phyloP scores from a whole-genome alignment of 495 filamentous ascomycete species.

The Xeromyces bisporus region DNA sequence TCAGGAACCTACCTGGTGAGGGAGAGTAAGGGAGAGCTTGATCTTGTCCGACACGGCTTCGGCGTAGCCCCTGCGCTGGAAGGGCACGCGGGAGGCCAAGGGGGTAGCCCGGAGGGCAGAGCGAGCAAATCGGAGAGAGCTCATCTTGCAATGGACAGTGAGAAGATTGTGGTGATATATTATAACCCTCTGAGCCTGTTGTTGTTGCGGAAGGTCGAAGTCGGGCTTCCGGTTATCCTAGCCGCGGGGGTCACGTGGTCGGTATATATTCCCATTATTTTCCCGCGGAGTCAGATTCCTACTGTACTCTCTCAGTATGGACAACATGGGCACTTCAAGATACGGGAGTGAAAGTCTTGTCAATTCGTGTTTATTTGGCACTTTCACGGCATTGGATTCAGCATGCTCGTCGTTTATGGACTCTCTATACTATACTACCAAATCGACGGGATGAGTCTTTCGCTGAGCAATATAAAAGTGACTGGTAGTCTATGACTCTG shows the following conservation, averaged over 20 bases:
- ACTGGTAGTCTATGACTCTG: no score
- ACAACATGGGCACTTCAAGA: no score
- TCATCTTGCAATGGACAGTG: constrained; percentile 46
- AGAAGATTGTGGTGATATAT: constrained; percentile 19
- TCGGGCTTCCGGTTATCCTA: constrained; percentile 29
- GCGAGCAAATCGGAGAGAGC: constrained; percentile 77
- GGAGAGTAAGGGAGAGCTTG: constrained; percentile 89
- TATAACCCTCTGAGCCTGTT: constrained; percentile 26
- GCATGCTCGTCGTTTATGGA: no score
- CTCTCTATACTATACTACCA: no score
- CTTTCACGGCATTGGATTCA: no score
- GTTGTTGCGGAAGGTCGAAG: constrained; percentile 27
- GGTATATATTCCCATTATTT: no score
- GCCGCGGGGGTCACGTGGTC: constrained; percentile 15
- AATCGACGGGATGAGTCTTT: no score
- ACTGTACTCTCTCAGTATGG: no score
- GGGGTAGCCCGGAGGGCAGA: constrained; percentile 67
- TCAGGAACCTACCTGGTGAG: constrained; percentile 71
- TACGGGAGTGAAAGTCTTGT: no score
- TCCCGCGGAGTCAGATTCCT: no score
- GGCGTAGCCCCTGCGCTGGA: constrained; percentile 80
- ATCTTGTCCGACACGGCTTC: constrained; percentile 93
- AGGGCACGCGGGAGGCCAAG: constrained; percentile 44
- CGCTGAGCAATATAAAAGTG: no score
- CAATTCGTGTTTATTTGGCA: no score